Evolutionary conservation across 805 yeast genomes (phyloP).

Genomic region (Yarrowia phangngaensis): DNA sequence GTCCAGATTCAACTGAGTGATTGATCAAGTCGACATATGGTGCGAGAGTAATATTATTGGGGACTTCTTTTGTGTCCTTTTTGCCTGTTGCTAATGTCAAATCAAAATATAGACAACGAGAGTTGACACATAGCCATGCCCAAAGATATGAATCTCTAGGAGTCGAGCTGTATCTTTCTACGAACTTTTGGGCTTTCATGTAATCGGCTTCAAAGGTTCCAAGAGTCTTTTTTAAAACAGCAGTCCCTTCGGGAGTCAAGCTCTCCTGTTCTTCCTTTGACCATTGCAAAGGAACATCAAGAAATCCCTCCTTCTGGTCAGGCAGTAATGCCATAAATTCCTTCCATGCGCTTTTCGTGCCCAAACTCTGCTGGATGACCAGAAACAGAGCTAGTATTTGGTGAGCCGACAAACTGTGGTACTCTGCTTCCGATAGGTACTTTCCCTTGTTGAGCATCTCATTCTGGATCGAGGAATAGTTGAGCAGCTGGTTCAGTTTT

Average conservation of each 20-base stretch:
- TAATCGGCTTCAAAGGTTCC: constrained; percentile 7
- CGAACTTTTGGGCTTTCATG: background rate
- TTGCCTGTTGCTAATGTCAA: constrained; percentile 47
- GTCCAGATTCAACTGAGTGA: constrained; percentile 47
- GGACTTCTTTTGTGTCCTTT: constrained; percentile 37
- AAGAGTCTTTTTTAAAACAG: constrained; percentile 2
- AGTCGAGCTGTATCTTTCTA: constrained; percentile 1
- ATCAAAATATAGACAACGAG: constrained; percentile 82
- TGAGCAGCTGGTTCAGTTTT: constrained; percentile 23
- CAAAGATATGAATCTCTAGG: constrained; percentile 38
- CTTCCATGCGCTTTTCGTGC: constrained; percentile 5
- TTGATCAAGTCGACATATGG: constrained; percentile 88
- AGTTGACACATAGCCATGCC: constrained; percentile 85
- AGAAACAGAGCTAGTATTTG: constrained; percentile 19
- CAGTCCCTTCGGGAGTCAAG: constrained; percentile 9
- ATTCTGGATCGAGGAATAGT: constrained; percentile 4
- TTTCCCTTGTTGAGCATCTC: background rate
- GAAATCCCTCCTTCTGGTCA: constrained; percentile 3
- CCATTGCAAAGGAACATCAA: constrained; percentile 10
- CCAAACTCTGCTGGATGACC: constrained; percentile 9
- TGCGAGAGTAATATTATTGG: constrained; percentile 79
- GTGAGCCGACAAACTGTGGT: constrained; percentile 20
- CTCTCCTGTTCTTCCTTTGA: background rate
- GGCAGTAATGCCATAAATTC: constrained; percentile 15
- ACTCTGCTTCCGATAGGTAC: constrained; percentile 11